Percentiles rank a stretch among this genome's conserved stretches.
phyloP scores from a whole-genome alignment of 1,284 basidiomycete genomes.

The Megacollybia platyphylla region DNA sequence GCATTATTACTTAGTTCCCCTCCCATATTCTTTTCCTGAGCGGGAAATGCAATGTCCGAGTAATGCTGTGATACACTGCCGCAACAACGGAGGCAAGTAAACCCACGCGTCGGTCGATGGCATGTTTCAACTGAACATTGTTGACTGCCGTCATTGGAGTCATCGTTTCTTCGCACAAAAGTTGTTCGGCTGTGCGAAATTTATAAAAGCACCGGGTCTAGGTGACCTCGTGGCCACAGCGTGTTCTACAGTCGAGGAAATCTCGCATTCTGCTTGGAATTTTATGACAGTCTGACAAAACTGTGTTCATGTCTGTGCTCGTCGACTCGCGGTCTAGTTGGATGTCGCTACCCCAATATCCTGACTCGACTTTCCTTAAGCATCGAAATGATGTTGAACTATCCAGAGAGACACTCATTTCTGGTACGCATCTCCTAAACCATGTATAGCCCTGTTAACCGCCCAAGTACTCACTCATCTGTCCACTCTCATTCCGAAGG shows the following conservation, averaged over 20 bases:
- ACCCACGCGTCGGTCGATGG: too few species aligned
- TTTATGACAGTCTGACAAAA: too few species aligned
- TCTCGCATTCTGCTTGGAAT: too few species aligned
- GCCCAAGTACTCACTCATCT: neutral
- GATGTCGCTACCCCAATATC: neutral
- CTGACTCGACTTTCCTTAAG: constrained; percentile 1
- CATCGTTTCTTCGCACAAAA: too few species aligned
- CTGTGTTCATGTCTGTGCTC: neutral
- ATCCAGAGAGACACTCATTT: constrained; percentile 21
- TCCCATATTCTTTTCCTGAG: neutral
- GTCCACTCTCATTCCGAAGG: constrained; percentile 18
- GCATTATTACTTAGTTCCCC: neutral
- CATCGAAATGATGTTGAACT: constrained; percentile 9
- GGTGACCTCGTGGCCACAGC: too few species aligned
- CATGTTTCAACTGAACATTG: too few species aligned
- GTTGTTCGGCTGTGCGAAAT: too few species aligned
- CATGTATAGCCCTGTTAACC: neutral
- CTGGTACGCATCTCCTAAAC: constrained; percentile 38
- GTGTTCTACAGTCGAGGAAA: too few species aligned
- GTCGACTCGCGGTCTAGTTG: neutral
- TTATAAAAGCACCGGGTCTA: too few species aligned
- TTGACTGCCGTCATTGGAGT: too few species aligned
- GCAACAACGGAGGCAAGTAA: too few species aligned
- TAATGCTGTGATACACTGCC: neutral
- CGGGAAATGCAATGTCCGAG: neutral